Conservation (phyloP, 306 rosid genomes). For the Dryas octopetala region DNA sequence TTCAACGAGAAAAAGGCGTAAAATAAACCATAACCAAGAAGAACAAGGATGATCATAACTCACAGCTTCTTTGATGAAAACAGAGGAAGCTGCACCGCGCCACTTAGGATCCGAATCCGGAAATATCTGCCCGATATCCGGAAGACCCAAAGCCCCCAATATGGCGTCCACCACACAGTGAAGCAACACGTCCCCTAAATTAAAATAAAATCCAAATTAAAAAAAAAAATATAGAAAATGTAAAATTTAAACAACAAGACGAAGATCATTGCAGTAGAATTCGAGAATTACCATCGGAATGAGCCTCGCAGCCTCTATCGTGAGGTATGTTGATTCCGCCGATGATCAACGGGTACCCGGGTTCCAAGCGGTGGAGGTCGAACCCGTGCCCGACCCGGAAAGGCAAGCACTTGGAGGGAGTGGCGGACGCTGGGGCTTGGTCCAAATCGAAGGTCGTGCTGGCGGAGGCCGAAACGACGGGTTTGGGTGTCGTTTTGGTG, state of each 20-base stretch:
- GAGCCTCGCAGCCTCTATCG: conserved; percentile 95
- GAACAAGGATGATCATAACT: conserved; percentile 28
- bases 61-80: conserved; percentile 85
- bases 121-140: conserved; percentile 89
- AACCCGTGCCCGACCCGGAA: conserved; percentile 94
- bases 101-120: conserved; percentile 93
- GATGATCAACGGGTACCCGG: conserved; percentile 88
- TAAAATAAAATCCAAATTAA: neutral
- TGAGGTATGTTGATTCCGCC: conserved; percentile 93
- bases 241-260: neutral
- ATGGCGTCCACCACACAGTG: conserved; percentile 97
- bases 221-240: neutral
- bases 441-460: conserved; percentile 41
- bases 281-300: conserved; percentile 72
- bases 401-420: conserved; percentile 64
- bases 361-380: conserved; percentile 90
- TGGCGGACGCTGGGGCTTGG: conserved; percentile 28
- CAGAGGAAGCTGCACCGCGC: conserved; percentile 85
- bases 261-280: neutral
- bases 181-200: conserved; percentile 85
- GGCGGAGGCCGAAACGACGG: conserved; percentile 36
- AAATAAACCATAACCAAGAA: neutral
- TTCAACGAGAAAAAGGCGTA: neutral
- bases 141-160: conserved; percentile 91
- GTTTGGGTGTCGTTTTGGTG: conserved; percentile 9